phyloP scores from a whole-genome alignment of 805 yeast genomes.

The Metschnikowia kofuensis region DNA sequence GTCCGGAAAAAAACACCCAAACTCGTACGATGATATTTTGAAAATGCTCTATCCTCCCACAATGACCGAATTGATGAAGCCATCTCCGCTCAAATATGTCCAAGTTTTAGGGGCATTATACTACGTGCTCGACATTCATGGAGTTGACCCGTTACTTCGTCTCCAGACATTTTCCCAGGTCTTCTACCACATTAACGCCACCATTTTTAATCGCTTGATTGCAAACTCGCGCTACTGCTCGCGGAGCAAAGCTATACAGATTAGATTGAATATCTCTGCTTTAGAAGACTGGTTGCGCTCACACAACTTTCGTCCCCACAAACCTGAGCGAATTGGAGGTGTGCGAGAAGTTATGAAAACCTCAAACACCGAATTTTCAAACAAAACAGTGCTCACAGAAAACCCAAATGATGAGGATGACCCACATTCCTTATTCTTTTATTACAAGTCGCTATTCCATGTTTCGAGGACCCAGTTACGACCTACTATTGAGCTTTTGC shows the following conservation, averaged over 20 bases:
- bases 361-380: not conserved
- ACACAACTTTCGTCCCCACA: slow-evolving; percentile 48
- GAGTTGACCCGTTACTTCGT: slow-evolving; percentile 72
- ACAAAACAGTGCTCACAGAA: slow-evolving; percentile 24
- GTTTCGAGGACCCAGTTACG: slow-evolving; percentile 66
- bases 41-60: slow-evolving; percentile 84
- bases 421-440: slow-evolving; percentile 53
- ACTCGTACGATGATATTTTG: slow-evolving; percentile 69
- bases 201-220: slow-evolving; percentile 70
- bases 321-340: slow-evolving; percentile 33
- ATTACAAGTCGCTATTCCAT: slow-evolving; percentile 60
- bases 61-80: slow-evolving; percentile 72
- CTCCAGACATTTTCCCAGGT: slow-evolving; percentile 78
- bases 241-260: slow-evolving; percentile 84
- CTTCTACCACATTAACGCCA: slow-evolving; percentile 71
- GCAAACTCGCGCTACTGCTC: slow-evolving; percentile 68
- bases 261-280: slow-evolving; percentile 78
- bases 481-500: slow-evolving; percentile 75
- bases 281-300: slow-evolving; percentile 92
- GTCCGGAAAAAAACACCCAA: slow-evolving; percentile 40
- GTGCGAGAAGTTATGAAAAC: slow-evolving; percentile 20
- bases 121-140: slow-evolving; percentile 78
- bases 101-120: slow-evolving; percentile 87
- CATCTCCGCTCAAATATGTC: slow-evolving; percentile 82
- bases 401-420: slow-evolving; percentile 24